phyloP scores from a whole-genome alignment of 345 rosid genomes.

The Eucalyptus curtisii region DNA sequence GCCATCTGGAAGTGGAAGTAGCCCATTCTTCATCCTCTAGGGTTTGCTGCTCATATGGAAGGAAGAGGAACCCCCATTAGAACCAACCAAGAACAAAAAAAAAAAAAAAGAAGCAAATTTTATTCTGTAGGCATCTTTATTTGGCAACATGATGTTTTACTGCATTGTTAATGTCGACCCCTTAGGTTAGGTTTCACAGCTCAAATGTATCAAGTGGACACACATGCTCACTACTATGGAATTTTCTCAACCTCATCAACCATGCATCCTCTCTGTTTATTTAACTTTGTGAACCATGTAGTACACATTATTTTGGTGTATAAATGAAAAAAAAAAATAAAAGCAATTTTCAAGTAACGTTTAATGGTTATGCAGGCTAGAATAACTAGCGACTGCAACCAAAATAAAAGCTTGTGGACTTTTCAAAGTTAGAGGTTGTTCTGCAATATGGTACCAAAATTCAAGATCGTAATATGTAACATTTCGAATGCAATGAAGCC shows the following conservation, averaged over 20 bases:
- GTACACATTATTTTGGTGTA: not conserved
- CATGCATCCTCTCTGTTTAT: not conserved
- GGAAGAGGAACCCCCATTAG: not conserved
- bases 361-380: not conserved
- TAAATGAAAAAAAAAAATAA: not conserved
- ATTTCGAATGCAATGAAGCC: fast-evolving
- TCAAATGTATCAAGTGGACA: too few species aligned
- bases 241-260: not conserved
- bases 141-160: not conserved
- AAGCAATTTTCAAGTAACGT: not conserved
- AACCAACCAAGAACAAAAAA: too few species aligned
- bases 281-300: not conserved
- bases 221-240: too few species aligned
- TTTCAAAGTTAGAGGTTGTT: not conserved
- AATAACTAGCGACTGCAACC: not conserved
- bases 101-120: too few species aligned
- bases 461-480: not conserved
- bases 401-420: not conserved
- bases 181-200: too few species aligned
- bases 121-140: not conserved
- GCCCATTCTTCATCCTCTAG: not conserved
- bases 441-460: not conserved
- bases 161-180: not conserved
- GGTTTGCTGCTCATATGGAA: not conserved
- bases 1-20: not conserved